A percentile compares a stretch with the other conserved stretches of the same genome.
These are phyloP conservation scores for Erythrobasidium hasegawianum DNA, from an alignment of 1,284 basidiomycete species.

Conservation along the genomic window DNA sequence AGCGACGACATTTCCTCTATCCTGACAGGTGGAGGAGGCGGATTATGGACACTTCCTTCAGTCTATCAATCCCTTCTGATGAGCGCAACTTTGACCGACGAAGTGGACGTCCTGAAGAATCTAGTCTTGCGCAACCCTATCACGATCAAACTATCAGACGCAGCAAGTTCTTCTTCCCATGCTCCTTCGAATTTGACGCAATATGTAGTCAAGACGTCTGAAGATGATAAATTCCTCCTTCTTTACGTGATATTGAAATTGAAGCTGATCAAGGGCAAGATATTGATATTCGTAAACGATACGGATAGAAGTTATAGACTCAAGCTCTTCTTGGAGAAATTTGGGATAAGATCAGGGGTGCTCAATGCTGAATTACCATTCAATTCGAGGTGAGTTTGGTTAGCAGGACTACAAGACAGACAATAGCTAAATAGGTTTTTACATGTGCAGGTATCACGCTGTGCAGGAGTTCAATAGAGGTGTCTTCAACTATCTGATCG, in stretches of 20 bases:
- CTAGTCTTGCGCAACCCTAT: conserved; percentile 82
- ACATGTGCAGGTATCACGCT: conserved; percentile 79
- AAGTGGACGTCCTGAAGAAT: conserved; percentile 86
- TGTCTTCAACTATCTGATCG: conserved; percentile 97
- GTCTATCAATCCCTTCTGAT: conserved; percentile 93
- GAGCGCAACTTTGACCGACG: conserved; percentile 96
- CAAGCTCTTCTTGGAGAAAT: conserved; percentile 96
- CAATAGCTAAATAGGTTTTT: too few relatives aligned
- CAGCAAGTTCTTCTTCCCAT: background rate
- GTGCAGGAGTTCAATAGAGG: conserved; percentile 99
- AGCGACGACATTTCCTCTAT: conserved; percentile 85
- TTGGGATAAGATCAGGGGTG: conserved; percentile 93
- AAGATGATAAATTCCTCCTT: conserved; percentile 93
- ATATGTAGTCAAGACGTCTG: conserved; percentile 76
- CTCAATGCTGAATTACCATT: conserved; percentile 93
- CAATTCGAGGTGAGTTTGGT: conserved; percentile 67
- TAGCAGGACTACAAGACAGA: background rate
- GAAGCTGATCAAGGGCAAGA: conserved; percentile 91
- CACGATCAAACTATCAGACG: conserved; percentile 14
- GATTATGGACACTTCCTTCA: conserved; percentile 66
- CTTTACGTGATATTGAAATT: conserved; percentile 93
- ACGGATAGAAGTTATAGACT: conserved; percentile 90
- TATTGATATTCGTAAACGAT: conserved; percentile 94
- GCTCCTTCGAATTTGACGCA: conserved; percentile 62
- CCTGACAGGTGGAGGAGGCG: conserved; percentile 58